These are phyloP conservation scores for Auriculariales sp. DNA, from an alignment of 768 basidiomycete genomes.

Conservation along the genomic window DNA sequence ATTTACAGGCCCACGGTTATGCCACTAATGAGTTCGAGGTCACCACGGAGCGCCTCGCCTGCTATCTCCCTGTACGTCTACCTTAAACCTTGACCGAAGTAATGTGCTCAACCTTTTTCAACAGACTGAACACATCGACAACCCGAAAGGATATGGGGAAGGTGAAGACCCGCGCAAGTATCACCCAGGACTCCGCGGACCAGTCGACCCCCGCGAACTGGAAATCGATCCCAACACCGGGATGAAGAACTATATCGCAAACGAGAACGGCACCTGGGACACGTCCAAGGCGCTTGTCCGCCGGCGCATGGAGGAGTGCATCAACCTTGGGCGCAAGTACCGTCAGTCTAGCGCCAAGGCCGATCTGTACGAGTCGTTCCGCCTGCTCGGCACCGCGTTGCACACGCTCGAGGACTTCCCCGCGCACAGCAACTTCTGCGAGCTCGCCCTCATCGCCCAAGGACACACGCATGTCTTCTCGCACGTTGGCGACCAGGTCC, in stretches of 20 bases:
- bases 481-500: constrained; percentile 73
- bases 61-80: constrained; percentile 60
- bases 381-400: constrained; percentile 63
- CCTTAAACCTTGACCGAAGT: background rate
- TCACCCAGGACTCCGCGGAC: constrained; percentile 62
- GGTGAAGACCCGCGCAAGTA: constrained; percentile 72
- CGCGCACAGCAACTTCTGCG: constrained; percentile 85
- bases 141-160: constrained; percentile 79
- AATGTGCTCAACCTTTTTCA: background rate
- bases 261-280: constrained; percentile 72
- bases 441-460: constrained; percentile 59
- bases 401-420: constrained; percentile 80
- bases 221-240: constrained; percentile 75
- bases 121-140: constrained; percentile 80
- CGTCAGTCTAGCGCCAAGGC: constrained; percentile 41
- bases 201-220: constrained; percentile 74
- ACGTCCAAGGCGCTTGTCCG: constrained; percentile 71
- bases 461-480: constrained; percentile 68
- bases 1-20: constrained; percentile 53
- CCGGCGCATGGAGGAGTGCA: constrained; percentile 60
- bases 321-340: constrained; percentile 58
- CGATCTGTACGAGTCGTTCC: constrained; percentile 66
- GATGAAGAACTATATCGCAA: constrained; percentile 94
- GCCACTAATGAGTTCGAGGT: constrained; percentile 80
- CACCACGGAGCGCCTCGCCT: constrained; percentile 65